A percentile compares a stretch with the other conserved stretches of the same genome.
phyloP scores from a whole-genome alignment of 768 basidiomycete species.

The Candolleomyces efflorescens region DNA sequence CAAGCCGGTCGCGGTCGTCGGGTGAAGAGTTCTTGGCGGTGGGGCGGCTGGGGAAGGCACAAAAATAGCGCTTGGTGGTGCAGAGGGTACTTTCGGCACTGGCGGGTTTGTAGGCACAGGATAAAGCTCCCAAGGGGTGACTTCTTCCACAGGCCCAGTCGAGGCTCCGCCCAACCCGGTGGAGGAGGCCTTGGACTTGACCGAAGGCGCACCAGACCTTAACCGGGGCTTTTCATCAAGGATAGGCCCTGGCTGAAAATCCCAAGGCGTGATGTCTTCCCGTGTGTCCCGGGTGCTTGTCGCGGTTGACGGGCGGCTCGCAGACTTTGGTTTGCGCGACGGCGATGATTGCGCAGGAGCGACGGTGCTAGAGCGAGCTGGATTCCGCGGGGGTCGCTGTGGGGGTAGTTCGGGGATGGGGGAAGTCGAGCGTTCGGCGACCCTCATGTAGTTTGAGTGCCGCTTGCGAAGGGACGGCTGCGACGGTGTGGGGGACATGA shows the following conservation, averaged over 20 bases:
- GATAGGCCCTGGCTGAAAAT: conserved; percentile 8
- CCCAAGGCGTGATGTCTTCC: conserved; percentile 13
- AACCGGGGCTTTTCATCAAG: neutral
- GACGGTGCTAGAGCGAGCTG: conserved; percentile 17
- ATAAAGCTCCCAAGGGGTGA: conserved; percentile 32
- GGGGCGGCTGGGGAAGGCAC: neutral
- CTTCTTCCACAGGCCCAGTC: conserved; percentile 24
- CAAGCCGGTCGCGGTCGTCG: conserved; percentile 8
- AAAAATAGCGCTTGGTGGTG: neutral
- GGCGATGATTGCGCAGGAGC: conserved; percentile 4
- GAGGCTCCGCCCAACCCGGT: conserved; percentile 7
- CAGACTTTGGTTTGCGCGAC: conserved; percentile 6
- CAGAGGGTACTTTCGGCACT: neutral
- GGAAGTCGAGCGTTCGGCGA: conserved; percentile 15
- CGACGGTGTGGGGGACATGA: neutral
- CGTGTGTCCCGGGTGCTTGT: conserved; percentile 15
- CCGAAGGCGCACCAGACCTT: conserved; percentile 9
- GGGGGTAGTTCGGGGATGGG: conserved; percentile 19
- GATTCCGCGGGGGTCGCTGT: conserved; percentile 29
- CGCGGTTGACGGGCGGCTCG: conserved; percentile 21
- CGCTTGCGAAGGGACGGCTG: conserved; percentile 7
- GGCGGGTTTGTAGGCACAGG: conserved; percentile 16
- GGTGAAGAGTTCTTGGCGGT: conserved; percentile 1
- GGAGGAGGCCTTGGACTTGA: conserved; percentile 13
- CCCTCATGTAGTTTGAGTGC: conserved; percentile 19